A percentile compares a stretch with the other conserved stretches of the same genome.
phyloP scores from a whole-genome alignment of 352 stramenopile genomes.

The Discostella stelligera region DNA sequence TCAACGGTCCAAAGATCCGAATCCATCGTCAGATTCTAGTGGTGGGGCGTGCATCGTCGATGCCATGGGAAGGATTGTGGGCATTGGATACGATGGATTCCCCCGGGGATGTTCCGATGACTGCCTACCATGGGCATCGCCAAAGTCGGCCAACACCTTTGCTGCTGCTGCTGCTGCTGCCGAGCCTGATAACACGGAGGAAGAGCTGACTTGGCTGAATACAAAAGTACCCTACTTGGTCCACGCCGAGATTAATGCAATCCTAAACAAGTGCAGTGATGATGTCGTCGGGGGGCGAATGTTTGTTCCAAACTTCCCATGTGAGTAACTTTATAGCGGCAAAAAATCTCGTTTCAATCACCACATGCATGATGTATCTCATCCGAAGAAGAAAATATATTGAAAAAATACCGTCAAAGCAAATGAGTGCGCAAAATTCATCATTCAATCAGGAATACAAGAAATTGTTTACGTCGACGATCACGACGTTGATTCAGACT shows the following conservation, averaged over 20 bases:
- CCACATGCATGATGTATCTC: neutral
- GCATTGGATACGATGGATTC: constrained; percentile 99
- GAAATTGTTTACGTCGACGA: constrained; percentile 93
- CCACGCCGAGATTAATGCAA: constrained; percentile 98
- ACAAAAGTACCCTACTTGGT: constrained; percentile 91
- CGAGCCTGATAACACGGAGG: constrained; percentile 10
- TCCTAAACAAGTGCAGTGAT: constrained; percentile 97
- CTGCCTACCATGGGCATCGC: constrained; percentile 89
- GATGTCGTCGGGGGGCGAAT: constrained; percentile 92
- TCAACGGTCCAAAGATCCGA: constrained; percentile 97
- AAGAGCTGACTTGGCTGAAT: constrained; percentile 80
- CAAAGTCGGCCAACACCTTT: neutral
- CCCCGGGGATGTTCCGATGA: constrained; percentile 94
- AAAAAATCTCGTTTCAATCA: constrained; percentile 7
- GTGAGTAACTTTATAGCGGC: constrained; percentile 49
- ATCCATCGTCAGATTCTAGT: constrained; percentile 78
- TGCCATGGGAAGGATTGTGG: constrained; percentile 91
- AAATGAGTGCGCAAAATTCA: constrained; percentile 98
- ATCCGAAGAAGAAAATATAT: neutral
- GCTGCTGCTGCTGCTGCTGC: neutral
- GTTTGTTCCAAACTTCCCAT: constrained; percentile 96
- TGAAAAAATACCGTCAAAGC: constrained; percentile 3
- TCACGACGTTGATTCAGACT: constrained; percentile 84
- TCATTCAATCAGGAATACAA: constrained; percentile 95
- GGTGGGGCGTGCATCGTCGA: constrained; percentile 95